Base-by-base conservation (phyloP, 2,329 filamentous ascomycete genomes). In the Kalaharituber pfeilii region DNA sequence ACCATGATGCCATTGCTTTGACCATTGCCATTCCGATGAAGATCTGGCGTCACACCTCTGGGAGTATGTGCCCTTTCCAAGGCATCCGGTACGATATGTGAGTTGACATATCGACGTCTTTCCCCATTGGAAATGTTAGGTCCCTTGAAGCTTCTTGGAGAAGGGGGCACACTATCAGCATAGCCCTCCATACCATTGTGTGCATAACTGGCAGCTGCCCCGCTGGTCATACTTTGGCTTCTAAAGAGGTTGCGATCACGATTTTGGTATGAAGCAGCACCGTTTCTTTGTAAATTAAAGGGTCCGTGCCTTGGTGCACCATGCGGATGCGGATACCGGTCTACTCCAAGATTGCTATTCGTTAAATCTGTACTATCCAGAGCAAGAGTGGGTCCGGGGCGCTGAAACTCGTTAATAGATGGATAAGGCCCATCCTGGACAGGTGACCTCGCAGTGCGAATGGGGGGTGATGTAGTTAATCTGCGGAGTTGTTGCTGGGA, bases 221-320 rank as follows among this genome's bases (percentile, higher is more conserved):
- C 42, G 42, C 42, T 47, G 15, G 42, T 47, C 42, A 47, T 47
- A 11, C 42, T 47, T 25, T 47, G 42, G 22, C 42, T 47, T 25
- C 42, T 15, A 13, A 13, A 22, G 22, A 18, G 25, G 3, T 15
- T 22, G n/a, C 24, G n/a, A 1, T 15, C 25, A 5, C n/a, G 22
- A 25, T 47, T 47, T 22, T 8, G 33, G 13, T 13, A 39, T n/a
- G n/a, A n/a, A n/a, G n/a, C n/a, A n/a, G n/a, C 9, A 9, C 30
- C 30, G 30, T 36, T 36, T 36, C 9, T 36, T 36, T 9, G 9
- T 9, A n/a, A n/a, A n/a, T 36, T 36, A 9, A n/a, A 9, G n/a
- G n/a, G n/a, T 36, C n/a, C 30, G 30, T 36, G 9, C n/a, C n/a
- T 36, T 9, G 30, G 30, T n/a, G 42, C 6, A 22, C n/a, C 42